phyloP scores from a whole-genome alignment of 2,329 filamentous ascomycete genomes.

The Zasmidium angulare region DNA sequence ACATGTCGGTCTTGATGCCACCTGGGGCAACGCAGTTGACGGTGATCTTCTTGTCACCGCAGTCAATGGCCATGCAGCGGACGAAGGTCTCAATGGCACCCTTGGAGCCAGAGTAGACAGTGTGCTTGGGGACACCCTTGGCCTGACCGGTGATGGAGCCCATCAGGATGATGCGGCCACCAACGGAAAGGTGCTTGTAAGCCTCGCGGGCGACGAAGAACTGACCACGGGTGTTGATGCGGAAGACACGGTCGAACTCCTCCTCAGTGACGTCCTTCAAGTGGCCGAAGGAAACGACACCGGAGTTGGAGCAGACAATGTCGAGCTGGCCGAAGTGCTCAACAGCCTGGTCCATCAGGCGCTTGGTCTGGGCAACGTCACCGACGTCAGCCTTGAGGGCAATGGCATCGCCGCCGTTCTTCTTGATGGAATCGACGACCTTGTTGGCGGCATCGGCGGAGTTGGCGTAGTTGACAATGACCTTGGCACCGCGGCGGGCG shows the following conservation, averaged over 20 bases:
- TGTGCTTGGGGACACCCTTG: slow-evolving; percentile 56
- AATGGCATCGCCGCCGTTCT: slow-evolving; percentile 60
- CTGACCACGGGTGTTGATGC: slow-evolving; percentile 62
- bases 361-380: slow-evolving; percentile 61
- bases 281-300: slow-evolving; percentile 55
- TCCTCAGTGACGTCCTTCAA: slow-evolving; percentile 55
- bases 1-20: slow-evolving; percentile 59
- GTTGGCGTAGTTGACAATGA: slow-evolving; percentile 68
- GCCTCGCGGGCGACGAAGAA: slow-evolving; percentile 62
- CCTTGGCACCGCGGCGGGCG: slow-evolving; percentile 63
- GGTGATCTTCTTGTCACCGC: slow-evolving; percentile 56
- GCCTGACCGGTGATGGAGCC: slow-evolving; percentile 58
- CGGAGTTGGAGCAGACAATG: slow-evolving; percentile 70
- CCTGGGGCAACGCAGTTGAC: slow-evolving; percentile 62
- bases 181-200: slow-evolving; percentile 54
- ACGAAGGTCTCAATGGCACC: slow-evolving; percentile 56
- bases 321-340: slow-evolving; percentile 65
- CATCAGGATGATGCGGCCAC: slow-evolving; percentile 56
- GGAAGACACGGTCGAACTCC: slow-evolving; percentile 60
- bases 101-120: slow-evolving; percentile 55
- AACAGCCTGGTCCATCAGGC: slow-evolving; percentile 63
- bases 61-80: slow-evolving; percentile 56
- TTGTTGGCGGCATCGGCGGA: slow-evolving; percentile 63
- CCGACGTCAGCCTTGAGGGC: slow-evolving; percentile 69
- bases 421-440: slow-evolving; percentile 66